Base-by-base conservation (phyloP, 768 basidiomycete genomes). In the Kwoniella sp. region DNA sequence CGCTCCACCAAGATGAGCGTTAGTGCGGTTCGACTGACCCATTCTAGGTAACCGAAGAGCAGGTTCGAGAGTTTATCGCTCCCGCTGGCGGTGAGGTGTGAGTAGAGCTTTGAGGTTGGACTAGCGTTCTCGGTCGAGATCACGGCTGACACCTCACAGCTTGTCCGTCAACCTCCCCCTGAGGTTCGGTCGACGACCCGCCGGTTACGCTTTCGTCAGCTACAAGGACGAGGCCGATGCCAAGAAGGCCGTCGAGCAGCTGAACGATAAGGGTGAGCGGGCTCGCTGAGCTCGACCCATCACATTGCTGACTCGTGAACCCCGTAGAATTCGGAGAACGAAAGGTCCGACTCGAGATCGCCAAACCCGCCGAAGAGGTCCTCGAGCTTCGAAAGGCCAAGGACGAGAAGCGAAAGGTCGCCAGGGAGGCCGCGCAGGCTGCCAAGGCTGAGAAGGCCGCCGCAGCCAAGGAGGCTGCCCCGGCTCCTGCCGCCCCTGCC, bases 331-430 rank as follows among this genome's bases (percentile, higher is more conserved):
- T 73, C 31, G 63, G 57, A 19, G 68, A 61, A 8, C 65, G 73
- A 89, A 62, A 65, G 46, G 39, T 71, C 53, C 29, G 44, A 14
- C 56, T 74, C 37, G 57, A 63, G 39, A 34, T 61, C 22, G 67
- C 67, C 23, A 43, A 61, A 26, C 56, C 59, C 38, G 56, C 59
- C 44, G 67, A 69, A 44, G 70, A 71, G 41, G 54, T 60, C 19
- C 62, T 65, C 19, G 60, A 59, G 39, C 56, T 58, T 23, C 60
- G 59, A 34, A 53, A 63, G 29, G 62, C 42, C 14, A 51, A 39
- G 39, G 46, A 58, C 29, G 64, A 65, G 59, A 60, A 63, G 53
- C 59, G 63, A 5, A 57, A 62, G 34, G 56, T 53, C 37, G 59
- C 50, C 20, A 50, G 31, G 42, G 49, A 53, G 19, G 64, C 64